Evolutionary conservation across 768 basidiomycete genomes (phyloP).

Genomic region (Rhizopogon vulgaris): DNA sequence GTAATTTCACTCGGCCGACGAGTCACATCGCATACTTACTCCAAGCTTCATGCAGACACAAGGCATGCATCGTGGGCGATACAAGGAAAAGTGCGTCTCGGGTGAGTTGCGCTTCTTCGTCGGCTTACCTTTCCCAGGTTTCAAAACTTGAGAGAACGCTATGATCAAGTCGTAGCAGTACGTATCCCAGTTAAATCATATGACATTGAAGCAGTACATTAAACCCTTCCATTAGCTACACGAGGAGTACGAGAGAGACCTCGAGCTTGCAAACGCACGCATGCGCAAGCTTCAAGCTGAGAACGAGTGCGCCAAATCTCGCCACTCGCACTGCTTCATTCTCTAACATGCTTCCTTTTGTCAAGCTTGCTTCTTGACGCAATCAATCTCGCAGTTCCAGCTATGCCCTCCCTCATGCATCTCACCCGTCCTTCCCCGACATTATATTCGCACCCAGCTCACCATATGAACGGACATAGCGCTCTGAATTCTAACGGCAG

Average conservation of each 20-base stretch:
- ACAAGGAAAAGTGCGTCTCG: slow-evolving; percentile 26
- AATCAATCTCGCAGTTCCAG: slow-evolving; percentile 26
- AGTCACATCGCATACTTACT: neutral
- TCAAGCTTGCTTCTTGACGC: slow-evolving; percentile 27
- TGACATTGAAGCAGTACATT: neutral
- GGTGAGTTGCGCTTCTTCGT: no score
- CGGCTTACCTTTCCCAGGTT: slow-evolving; percentile 7
- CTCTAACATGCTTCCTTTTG: neutral
- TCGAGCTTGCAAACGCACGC: slow-evolving; percentile 20
- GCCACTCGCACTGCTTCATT: neutral
- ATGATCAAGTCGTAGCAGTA: slow-evolving; percentile 26
- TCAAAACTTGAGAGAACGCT: slow-evolving; percentile 25
- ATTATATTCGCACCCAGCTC: slow-evolving; percentile 8
- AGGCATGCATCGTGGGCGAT: slow-evolving; percentile 13
- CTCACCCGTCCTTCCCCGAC: slow-evolving; percentile 24
- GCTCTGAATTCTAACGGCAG: slow-evolving; percentile 21
- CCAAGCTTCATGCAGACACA: slow-evolving; percentile 12
- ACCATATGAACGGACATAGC: slow-evolving; percentile 19
- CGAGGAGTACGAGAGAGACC: slow-evolving; percentile 20
- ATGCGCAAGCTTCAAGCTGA: slow-evolving; percentile 25
- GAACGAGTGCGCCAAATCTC: slow-evolving; percentile 21
- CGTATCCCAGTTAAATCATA: neutral
- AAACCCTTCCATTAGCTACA: slow-evolving; percentile 10
- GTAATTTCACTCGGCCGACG: slow-evolving; percentile 5
- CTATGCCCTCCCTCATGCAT: slow-evolving; percentile 25